Evolutionary conservation across 805 yeast genomes (phyloP).

Genomic region (Candida maesae): DNA sequence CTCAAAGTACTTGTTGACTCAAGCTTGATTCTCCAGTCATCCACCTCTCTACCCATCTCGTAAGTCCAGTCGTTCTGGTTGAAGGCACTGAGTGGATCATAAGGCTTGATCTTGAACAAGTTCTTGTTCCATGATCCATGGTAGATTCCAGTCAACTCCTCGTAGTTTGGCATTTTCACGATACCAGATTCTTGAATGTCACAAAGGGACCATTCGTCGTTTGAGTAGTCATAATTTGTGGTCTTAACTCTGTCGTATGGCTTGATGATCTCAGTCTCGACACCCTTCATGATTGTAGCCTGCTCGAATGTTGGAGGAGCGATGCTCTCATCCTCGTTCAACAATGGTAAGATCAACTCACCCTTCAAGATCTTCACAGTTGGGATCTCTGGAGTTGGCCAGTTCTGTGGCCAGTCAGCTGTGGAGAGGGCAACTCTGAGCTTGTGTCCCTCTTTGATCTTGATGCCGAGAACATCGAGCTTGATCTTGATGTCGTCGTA

Average conservation of each 20-base stretch:
- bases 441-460: conserved; percentile 34
- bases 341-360: conserved; percentile 30
- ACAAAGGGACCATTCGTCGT: conserved; percentile 19
- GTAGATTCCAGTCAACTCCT: conserved; percentile 34
- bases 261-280: conserved; percentile 22
- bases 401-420: conserved; percentile 45
- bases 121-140: conserved; percentile 39
- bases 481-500: conserved; percentile 34
- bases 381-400: conserved; percentile 43
- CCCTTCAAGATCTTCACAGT: conserved; percentile 32
- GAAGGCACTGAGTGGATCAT: conserved; percentile 38
- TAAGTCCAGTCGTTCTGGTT: conserved; percentile 39
- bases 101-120: conserved; percentile 33
- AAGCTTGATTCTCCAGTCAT: conserved; percentile 35
- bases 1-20: conserved; percentile 31
- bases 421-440: conserved; percentile 40
- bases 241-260: conserved; percentile 24
- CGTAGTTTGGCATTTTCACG: conserved; percentile 30
- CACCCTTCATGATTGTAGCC: conserved; percentile 28
- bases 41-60: conserved; percentile 37
- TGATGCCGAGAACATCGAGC: conserved; percentile 39
- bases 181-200: conserved; percentile 34
- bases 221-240: conserved; percentile 18
- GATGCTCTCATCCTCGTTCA: conserved; percentile 16
- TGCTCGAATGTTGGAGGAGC: conserved; percentile 30